Evolutionary conservation across 2,329 filamentous ascomycete species (phyloP).

Genomic region (Diaporthe australafricana): DNA sequence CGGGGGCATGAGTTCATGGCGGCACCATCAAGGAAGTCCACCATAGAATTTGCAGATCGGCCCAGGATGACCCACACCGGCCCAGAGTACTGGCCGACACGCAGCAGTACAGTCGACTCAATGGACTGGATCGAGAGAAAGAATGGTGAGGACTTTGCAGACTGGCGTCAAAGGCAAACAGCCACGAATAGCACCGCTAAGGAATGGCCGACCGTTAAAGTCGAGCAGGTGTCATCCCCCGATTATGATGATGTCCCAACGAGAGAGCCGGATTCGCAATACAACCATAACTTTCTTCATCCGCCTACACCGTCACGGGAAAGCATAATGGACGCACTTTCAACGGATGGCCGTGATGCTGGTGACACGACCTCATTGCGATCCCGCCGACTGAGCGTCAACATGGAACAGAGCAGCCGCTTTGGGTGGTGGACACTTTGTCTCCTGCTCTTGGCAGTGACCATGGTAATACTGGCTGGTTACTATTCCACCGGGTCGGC

Average conservation of each 20-base stretch:
- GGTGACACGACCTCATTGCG: constrained; percentile 16
- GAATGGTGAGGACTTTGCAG: neutral
- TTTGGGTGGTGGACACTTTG: constrained; percentile 30
- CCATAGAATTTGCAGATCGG: constrained; percentile 5
- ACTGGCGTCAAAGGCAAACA: neutral
- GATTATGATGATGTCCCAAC: neutral
- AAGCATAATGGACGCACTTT: neutral
- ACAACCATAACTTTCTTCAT: constrained; percentile 27
- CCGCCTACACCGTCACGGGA: constrained; percentile 23
- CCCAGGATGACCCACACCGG: neutral
- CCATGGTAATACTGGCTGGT: constrained; percentile 16
- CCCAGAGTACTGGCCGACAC: neutral
- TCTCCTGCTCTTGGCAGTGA: constrained; percentile 11
- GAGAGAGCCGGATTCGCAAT: neutral
- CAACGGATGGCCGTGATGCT: neutral
- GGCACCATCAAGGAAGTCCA: neutral
- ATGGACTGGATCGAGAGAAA: neutral
- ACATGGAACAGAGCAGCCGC: constrained; percentile 24
- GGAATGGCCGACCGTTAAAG: constrained; percentile 18
- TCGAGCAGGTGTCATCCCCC: constrained; percentile 1
- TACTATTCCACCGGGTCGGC: constrained; percentile 24
- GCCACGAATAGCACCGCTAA: neutral
- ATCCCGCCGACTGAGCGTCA: constrained; percentile 1
- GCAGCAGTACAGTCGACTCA: constrained; percentile 12
- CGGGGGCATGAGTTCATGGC: neutral